phyloP scores from a whole-genome alignment of 768 basidiomycete genomes.

The Collybiopsis confluens region DNA sequence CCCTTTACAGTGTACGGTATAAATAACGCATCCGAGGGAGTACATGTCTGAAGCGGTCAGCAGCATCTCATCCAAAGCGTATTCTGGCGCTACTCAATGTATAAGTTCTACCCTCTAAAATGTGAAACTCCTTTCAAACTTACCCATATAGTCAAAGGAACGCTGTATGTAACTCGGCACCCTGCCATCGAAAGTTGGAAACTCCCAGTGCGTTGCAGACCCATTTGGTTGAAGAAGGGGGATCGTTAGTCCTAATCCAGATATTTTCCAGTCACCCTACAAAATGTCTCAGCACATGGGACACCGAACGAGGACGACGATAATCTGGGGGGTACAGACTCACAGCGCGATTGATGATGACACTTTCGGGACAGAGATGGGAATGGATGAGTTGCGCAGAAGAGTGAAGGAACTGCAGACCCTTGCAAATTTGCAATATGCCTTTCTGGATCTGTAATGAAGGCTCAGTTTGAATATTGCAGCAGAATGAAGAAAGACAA shows the following conservation, averaged over 20 bases:
- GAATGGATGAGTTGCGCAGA: slow-evolving; percentile 91
- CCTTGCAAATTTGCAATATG: slow-evolving; percentile 87
- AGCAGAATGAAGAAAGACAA: slow-evolving; percentile 24
- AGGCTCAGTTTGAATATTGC: slow-evolving; percentile 7
- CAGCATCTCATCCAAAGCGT: slow-evolving; percentile 84
- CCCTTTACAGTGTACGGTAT: slow-evolving; percentile 87
- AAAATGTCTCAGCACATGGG: neutral
- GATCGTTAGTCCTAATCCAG: slow-evolving; percentile 85
- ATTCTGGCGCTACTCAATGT: slow-evolving; percentile 74
- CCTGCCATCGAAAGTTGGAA: slow-evolving; percentile 81
- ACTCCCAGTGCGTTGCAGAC: slow-evolving; percentile 79
- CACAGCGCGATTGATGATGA: slow-evolving; percentile 87
- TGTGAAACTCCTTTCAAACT: slow-evolving; percentile 14
- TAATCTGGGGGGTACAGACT: too few relatives aligned
- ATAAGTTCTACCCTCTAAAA: neutral
- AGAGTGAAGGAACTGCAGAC: slow-evolving; percentile 84
- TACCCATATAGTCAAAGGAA: slow-evolving; percentile 94
- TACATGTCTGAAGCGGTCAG: slow-evolving; percentile 91
- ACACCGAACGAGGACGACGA: neutral
- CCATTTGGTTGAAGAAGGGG: slow-evolving; percentile 67
- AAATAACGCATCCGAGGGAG: slow-evolving; percentile 85
- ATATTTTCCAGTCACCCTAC: slow-evolving; percentile 98
- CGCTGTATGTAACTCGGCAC: slow-evolving; percentile 81
- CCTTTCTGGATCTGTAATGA: slow-evolving; percentile 95
- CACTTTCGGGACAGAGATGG: slow-evolving; percentile 81